Conservation (phyloP, 164 flowering plant species). For the Piper betle region DNA sequence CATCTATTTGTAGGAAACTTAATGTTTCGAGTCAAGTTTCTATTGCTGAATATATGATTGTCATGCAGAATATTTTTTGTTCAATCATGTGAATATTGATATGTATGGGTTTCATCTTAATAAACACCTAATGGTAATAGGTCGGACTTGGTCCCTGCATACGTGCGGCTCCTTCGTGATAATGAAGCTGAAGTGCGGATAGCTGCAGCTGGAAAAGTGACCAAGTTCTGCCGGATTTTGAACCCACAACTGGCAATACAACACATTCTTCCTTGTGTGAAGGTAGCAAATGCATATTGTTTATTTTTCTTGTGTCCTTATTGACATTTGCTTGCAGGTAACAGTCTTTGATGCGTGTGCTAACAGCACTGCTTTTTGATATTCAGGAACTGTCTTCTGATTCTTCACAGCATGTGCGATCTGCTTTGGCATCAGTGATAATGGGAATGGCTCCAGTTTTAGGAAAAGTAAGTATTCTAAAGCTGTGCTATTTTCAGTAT, state of each 20-base stretch:
- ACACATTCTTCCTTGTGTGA: conserved; percentile 96
- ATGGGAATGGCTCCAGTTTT: conserved; percentile 99
- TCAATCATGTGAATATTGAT: neutral
- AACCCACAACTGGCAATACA: conserved; percentile 88
- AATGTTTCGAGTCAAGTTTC: no score
- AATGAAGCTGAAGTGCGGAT: conserved; percentile 99
- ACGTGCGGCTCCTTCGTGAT: conserved; percentile 92
- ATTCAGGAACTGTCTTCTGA: conserved; percentile 85
- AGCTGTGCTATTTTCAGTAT: neutral
- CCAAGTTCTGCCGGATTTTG: conserved; percentile 84
- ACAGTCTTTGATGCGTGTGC: neutral
- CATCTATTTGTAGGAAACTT: no score
- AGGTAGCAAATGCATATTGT: conserved; percentile 28
- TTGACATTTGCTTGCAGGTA: neutral
- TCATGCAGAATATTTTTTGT: no score
- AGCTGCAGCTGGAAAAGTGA: conserved; percentile 99
- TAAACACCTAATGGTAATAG: conserved; percentile 16
- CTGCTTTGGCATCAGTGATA: conserved; percentile 98
- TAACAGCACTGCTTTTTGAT: neutral
- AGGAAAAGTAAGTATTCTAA: conserved; percentile 53
- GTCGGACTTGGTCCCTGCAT: conserved; percentile 92
- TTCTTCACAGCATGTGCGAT: conserved; percentile 99
- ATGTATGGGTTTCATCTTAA: neutral
- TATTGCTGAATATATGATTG: no score
- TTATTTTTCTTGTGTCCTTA: neutral